Conservation (phyloP, 331 rosid genomes). For the Prunus yedoensis region DNA sequence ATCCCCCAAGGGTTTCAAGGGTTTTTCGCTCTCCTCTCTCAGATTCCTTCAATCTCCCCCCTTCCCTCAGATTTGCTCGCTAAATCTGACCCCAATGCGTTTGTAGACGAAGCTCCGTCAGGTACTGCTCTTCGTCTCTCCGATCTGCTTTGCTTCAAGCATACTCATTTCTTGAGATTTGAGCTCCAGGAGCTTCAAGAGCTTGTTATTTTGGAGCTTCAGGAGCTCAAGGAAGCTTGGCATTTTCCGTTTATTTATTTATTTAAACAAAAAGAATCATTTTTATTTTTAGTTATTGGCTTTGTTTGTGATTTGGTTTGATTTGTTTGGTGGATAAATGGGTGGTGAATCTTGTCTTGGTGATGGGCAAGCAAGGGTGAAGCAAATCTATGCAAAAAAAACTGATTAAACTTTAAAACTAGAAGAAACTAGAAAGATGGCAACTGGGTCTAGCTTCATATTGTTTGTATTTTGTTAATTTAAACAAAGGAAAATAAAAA, state of each 20-base stretch:
- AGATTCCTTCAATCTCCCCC: conserved; percentile 13
- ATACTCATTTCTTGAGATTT: background rate
- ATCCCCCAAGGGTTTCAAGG: background rate
- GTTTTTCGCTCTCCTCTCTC: background rate
- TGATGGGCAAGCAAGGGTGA: background rate
- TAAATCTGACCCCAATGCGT: conserved; percentile 29
- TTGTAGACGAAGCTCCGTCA: conserved; percentile 6
- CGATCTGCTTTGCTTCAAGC: conserved; percentile 3
- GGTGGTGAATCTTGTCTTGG: background rate
- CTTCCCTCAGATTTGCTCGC: conserved; percentile 20
- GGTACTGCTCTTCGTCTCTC: conserved; percentile 37
- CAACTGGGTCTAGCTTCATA: conserved; percentile 22
- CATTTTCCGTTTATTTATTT: background rate
- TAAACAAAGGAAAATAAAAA: background rate
- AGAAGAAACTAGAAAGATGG: conserved; percentile 7
- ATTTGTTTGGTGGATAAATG: background rate
- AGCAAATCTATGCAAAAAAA: background rate
- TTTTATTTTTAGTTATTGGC: background rate
- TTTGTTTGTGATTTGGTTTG: background rate
- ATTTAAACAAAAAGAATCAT: too few relatives aligned
- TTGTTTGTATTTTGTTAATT: conserved; percentile 33
- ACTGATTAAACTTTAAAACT: background rate
- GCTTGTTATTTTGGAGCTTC: background rate
- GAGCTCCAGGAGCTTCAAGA: background rate
- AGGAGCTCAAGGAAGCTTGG: background rate